These are phyloP conservation scores for Mortierella sp. DNA, from an alignment of 371 early-diverging fungal species.

Conservation along the genomic window DNA sequence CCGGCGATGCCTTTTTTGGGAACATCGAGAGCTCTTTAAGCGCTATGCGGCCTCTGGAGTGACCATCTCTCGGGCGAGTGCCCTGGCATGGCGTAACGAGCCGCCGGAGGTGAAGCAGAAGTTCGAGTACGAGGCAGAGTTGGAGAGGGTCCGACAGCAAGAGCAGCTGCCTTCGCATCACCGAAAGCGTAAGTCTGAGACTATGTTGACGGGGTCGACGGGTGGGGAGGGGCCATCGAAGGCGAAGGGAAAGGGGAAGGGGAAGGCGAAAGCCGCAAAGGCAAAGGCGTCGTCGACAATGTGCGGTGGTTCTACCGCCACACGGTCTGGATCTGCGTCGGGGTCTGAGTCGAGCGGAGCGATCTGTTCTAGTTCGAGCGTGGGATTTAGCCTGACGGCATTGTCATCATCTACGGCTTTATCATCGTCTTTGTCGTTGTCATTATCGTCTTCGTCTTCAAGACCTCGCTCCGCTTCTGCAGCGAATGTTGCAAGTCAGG, in stretches of 20 bases:
- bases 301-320: too few relatives aligned
- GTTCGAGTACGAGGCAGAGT: not conserved
- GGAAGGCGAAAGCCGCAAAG: not conserved
- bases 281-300: not conserved
- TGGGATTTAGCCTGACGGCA: not conserved
- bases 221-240: not conserved
- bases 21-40: not conserved
- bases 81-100: not conserved
- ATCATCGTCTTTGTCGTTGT: not conserved
- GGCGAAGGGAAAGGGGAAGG: not conserved
- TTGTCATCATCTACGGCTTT: not conserved
- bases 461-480: not conserved
- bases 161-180: not conserved
- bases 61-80: not conserved
- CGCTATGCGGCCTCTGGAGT: not conserved
- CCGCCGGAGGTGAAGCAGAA: not conserved
- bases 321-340: not conserved
- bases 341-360: not conserved
- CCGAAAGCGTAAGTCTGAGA: not conserved
- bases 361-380: not conserved
- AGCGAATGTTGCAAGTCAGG: too few relatives aligned
- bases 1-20: not conserved
- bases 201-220: not conserved
- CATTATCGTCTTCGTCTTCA: not conserved
- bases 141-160: constrained; percentile 1